Evolutionary conservation across 176 grass and related monocot species (phyloP), one percentile per base, ranked within the genome.

Genomic region (Pontederia crassipes): DNA sequence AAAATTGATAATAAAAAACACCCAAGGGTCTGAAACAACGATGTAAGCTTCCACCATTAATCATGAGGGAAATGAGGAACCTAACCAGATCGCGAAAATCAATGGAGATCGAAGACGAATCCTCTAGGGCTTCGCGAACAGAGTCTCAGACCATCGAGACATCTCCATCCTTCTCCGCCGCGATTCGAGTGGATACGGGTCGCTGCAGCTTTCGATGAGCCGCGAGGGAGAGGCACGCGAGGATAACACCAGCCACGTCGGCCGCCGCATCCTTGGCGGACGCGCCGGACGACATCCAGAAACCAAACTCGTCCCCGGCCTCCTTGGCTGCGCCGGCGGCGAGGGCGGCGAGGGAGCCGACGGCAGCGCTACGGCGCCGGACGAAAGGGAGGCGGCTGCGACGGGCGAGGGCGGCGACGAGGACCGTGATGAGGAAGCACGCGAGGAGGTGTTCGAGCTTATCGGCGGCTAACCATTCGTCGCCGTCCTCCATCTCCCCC

Each of bases 401-500:
- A 1, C 54, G 17, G 9, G 75, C 69, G 9, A 85, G 65, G 40
- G 75, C 78, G 0, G 86, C 69, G 35, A 63, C 75, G 62, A 74
- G 14, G 57, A 96, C 61, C 0, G 75, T 10, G 62, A 90, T 85
- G 65, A 80, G 58, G 66, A 96, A 70, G 86, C 91, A 96, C 5
- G 78, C 83, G 58, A 96, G 48, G 26, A 70, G 49, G 62, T 96
- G 91, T 69, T 90, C 65, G 65, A 81, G 61, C 59, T 87, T 87
- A 72, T 96, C 91, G 12, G 69, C 17, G 46, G 83, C 86, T 49
- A 81, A 61, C 91, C 91, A 96, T 11, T 84, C 70, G 69, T 96
- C 86, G 28, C 57, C 83, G 83, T 73, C 79, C 72, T 96, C 91
- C 86, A 96, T 96, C 71, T 24, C 20, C 20, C 20, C 20, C 20